Base-by-base conservation (phyloP, 176 grass and related monocot genomes). In the Bromus sterilis region DNA sequence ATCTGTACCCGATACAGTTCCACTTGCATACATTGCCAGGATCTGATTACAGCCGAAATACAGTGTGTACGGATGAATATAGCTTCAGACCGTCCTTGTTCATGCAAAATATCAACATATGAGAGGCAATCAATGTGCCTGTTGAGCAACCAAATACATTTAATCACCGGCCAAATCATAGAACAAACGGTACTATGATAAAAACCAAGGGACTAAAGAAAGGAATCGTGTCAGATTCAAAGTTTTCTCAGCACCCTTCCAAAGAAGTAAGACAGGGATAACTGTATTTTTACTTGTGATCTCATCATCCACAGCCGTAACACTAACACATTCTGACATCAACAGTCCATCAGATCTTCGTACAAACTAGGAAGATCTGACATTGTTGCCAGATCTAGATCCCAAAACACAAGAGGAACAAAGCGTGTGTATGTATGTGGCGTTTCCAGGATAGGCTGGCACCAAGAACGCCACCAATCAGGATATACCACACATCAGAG, bases 211-310 rank as follows among this genome's bases (percentile, higher is more conserved):
- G n/a, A n/a, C n/a, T n/a, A n/a, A n/a, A n/a, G n/a, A n/a, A n/a
- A 48, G n/a, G 3, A 25, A 41, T 35, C 46, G 82, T 84, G 83
- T 94, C 88, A 94, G 91, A 84, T 71, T 34, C 1, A 35, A 49
- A 73, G 61, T 46, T 14, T 71, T 81, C 2, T 91, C 92, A 94
- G 88, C 88, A 94, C 66, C 84, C 88, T 74, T 6, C 33, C 20
- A 0, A 66, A 75, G 56, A 44, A 64, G 80, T 94, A 83, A 91
- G 91, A 91, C 91, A 94, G 86, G 88, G 88, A 94, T 91, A 94
- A 94, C 91, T 91, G 88, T 86, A 84, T 76, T 86, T 49, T 75
- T 66, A 60, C 21, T 85, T 67, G 8, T 81, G 9, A 48, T 91
- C 55, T 91, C 91, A 86, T 91, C 91, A 94, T 81, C 49, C 88